phyloP scores from a whole-genome alignment of 2,329 filamentous ascomycete species.

The Verticillium alfalfae region DNA sequence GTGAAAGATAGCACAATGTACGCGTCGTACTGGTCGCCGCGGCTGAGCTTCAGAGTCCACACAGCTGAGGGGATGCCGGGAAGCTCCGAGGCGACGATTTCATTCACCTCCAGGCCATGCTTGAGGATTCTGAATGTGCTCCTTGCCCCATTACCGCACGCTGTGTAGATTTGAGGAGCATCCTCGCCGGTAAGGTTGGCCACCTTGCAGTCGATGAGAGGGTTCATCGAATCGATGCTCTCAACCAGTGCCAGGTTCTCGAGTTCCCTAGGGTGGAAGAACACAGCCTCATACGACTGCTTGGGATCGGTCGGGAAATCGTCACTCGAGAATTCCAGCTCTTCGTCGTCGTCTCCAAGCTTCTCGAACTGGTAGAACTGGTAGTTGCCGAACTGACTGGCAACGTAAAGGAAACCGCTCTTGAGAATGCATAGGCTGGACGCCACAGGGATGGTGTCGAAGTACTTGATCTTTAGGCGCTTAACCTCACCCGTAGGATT shows the following conservation, averaged over 20 bases:
- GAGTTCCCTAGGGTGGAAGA: slow-evolving; percentile 73
- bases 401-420: slow-evolving; percentile 90
- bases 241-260: slow-evolving; percentile 84
- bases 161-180: slow-evolving; percentile 91
- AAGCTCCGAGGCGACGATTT: slow-evolving; percentile 91
- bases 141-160: slow-evolving; percentile 81
- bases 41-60: slow-evolving; percentile 88
- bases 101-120: slow-evolving; percentile 87
- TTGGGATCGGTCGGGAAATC: slow-evolving; percentile 71
- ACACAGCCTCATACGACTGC: slow-evolving; percentile 69
- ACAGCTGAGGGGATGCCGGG: slow-evolving; percentile 85
- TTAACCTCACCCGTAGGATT: slow-evolving; percentile 76
- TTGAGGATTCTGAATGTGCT: slow-evolving; percentile 90
- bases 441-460: slow-evolving; percentile 89
- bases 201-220: slow-evolving; percentile 85
- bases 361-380: slow-evolving; percentile 97
- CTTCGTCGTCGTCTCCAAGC: slow-evolving; percentile 89
- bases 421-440: slow-evolving; percentile 88
- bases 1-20: slow-evolving; percentile 95
- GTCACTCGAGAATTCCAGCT: slow-evolving; percentile 80
- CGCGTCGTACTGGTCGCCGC: slow-evolving; percentile 78
- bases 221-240: slow-evolving; percentile 83
- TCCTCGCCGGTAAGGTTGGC: slow-evolving; percentile 88
- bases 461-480: slow-evolving; percentile 90
- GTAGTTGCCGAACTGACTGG: slow-evolving; percentile 88